phyloP scores from a whole-genome alignment of 2,329 filamentous ascomycete species.

The Fusarium globosum region DNA sequence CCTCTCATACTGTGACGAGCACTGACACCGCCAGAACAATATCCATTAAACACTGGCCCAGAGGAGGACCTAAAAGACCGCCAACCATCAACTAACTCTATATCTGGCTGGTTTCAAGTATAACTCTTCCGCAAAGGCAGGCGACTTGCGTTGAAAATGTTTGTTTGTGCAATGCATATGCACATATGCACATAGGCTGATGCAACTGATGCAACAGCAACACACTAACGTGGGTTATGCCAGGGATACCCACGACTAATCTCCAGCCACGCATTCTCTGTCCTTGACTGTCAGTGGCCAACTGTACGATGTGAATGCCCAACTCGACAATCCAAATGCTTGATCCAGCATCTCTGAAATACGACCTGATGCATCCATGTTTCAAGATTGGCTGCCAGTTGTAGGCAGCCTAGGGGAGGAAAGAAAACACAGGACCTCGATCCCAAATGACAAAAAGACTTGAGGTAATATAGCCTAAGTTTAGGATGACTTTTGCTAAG shows the following conservation, averaged over 20 bases:
- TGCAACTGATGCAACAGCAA: constrained; percentile 40
- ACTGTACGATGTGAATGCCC: constrained; percentile 18
- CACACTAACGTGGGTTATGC: constrained; percentile 15
- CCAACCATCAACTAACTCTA: not conserved
- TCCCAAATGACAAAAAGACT: no score
- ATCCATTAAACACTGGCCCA: not conserved
- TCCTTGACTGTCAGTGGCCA: not conserved
- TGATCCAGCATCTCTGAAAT: constrained; percentile 13
- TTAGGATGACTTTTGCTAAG: no score
- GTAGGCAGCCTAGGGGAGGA: not conserved
- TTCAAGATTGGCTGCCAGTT: constrained; percentile 16
- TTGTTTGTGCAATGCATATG: constrained; percentile 38
- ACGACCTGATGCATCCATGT: constrained; percentile 20
- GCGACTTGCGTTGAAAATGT: constrained; percentile 9
- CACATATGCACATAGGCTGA: constrained; percentile 29
- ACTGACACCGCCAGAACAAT: not conserved
- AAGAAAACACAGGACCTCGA: no score
- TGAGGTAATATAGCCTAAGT: no score
- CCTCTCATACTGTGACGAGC: not conserved
- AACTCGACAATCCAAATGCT: constrained; percentile 18
- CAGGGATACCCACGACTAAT: constrained; percentile 25
- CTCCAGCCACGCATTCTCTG: constrained; percentile 26
- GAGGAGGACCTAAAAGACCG: not conserved
- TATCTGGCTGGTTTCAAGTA: not conserved
- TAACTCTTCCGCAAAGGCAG: not conserved